Conservation (phyloP, 352 stramenopile species). For the Sclerospora graminicola region DNA sequence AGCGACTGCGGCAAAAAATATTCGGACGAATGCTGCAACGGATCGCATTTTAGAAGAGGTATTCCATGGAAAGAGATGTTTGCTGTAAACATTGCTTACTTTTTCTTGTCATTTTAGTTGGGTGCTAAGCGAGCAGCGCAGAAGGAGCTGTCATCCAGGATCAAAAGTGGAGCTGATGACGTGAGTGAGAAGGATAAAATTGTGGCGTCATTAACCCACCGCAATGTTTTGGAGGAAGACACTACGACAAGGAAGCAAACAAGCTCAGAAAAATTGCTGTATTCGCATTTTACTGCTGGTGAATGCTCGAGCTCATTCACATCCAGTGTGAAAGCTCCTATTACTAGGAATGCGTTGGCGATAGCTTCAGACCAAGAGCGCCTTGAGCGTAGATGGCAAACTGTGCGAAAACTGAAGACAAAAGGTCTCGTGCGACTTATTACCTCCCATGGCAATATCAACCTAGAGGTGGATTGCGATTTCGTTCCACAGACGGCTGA, state of each 20-base stretch:
- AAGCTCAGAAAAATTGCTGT: constrained; percentile 32
- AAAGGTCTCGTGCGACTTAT: constrained; percentile 96
- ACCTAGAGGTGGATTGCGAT: constrained; percentile 94
- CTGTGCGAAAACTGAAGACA: constrained; percentile 87
- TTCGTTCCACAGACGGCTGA: constrained; percentile 92
- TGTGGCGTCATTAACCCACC: constrained; percentile 57
- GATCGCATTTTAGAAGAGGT: constrained; percentile 76
- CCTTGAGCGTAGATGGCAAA: constrained; percentile 74
- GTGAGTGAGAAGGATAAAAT: constrained; percentile 73
- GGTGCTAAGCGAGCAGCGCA: constrained; percentile 54
- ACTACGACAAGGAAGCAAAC: constrained; percentile 4
- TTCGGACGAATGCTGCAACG: constrained; percentile 75
- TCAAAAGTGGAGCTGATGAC: constrained; percentile 37
- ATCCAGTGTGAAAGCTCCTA: constrained; percentile 81
- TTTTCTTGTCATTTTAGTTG: constrained; percentile 20
- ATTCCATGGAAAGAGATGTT: too few relatives aligned
- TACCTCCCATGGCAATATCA: constrained; percentile 91
- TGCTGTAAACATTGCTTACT: too few relatives aligned
- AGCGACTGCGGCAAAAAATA: constrained; percentile 31
- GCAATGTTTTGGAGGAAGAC: constrained; percentile 19
- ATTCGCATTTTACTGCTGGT: constrained; percentile 84
- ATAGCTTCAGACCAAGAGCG: constrained; percentile 47
- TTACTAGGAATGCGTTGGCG: constrained; percentile 47
- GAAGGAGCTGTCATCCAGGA: constrained; percentile 57
- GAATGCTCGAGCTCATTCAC: constrained; percentile 91